Percentiles rank a stretch among this genome's conserved stretches.
phyloP scores from a whole-genome alignment of 768 basidiomycete species.

The Tremella yokohamensis region DNA sequence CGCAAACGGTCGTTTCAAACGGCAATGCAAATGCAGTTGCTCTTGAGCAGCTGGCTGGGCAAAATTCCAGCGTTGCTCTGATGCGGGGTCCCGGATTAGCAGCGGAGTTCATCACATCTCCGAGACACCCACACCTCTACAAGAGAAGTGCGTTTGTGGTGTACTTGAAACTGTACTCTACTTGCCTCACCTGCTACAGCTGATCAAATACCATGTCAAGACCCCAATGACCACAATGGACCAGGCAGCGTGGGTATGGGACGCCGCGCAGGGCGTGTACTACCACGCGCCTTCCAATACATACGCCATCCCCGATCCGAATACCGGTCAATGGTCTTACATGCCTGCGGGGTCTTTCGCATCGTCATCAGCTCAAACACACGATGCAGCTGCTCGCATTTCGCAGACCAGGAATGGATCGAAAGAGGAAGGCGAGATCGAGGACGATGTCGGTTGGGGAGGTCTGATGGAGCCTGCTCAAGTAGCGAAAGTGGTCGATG shows the following conservation, averaged over 20 bases:
- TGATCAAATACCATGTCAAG: no score
- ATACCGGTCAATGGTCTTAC: conserved; percentile 37
- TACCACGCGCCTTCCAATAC: conserved; percentile 27
- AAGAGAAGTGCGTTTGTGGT: no score
- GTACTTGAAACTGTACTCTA: no score
- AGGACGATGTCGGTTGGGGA: conserved; percentile 45
- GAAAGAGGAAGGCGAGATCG: conserved; percentile 40
- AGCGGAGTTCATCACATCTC: neutral
- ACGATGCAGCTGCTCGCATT: neutral
- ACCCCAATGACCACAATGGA: neutral
- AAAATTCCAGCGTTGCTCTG: no score
- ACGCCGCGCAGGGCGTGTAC: conserved; percentile 29
- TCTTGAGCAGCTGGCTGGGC: no score
- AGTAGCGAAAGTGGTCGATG: conserved; percentile 16
- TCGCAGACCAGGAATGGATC: neutral
- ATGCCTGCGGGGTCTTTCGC: conserved; percentile 18
- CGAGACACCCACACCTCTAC: neutral
- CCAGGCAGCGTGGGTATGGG: conserved; percentile 32
- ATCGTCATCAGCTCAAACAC: conserved; percentile 2
- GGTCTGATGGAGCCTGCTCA: conserved; percentile 40
- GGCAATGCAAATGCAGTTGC: no score
- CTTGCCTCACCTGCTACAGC: no score
- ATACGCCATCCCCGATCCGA: conserved; percentile 33
- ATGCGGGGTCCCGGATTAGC: neutral
- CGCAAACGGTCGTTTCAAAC: neutral